Evolutionary conservation across 148 eudicot species (phyloP).

Genomic region (Agrostemma githago): DNA sequence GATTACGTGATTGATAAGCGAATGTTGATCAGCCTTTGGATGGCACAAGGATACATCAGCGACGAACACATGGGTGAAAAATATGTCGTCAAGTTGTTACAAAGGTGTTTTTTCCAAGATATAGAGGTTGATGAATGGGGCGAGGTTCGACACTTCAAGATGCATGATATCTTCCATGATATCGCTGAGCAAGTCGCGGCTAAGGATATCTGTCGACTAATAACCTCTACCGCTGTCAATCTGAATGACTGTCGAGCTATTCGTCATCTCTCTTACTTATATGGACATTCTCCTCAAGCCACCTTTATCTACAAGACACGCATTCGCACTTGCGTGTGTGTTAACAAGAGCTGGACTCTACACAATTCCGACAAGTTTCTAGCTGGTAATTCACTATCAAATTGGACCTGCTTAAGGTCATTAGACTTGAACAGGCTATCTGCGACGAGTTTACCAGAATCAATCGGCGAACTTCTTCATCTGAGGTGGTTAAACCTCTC

Average conservation of each 20-base stretch:
- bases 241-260: not conserved
- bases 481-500: slow-evolving; percentile 19
- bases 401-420: slow-evolving; percentile 15
- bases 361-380: not conserved
- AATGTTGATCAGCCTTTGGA: slow-evolving; percentile 18
- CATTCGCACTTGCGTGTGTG: slow-evolving; percentile 1
- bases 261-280: not conserved
- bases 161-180: slow-evolving; percentile 13
- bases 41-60: slow-evolving; percentile 14
- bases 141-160: not conserved
- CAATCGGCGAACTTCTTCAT: slow-evolving; percentile 20
- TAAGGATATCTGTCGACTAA: slow-evolving; percentile 2
- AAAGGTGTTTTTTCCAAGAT: slow-evolving; percentile 21
- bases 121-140: not conserved
- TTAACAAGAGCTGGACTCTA: not conserved
- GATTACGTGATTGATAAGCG: slow-evolving; percentile 2
- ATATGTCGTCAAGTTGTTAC: slow-evolving; percentile 9
- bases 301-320: not conserved
- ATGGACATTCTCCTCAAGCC: not conserved
- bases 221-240: not conserved
- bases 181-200: slow-evolving; percentile 7
- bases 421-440: slow-evolving; percentile 4
- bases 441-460: slow-evolving; percentile 13
- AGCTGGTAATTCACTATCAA: not conserved
- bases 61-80: slow-evolving; percentile 10